Evolutionary conservation across 2,329 filamentous ascomycete genomes (phyloP).

Genomic region (Xenosphaeropsis pyriputrescens): DNA sequence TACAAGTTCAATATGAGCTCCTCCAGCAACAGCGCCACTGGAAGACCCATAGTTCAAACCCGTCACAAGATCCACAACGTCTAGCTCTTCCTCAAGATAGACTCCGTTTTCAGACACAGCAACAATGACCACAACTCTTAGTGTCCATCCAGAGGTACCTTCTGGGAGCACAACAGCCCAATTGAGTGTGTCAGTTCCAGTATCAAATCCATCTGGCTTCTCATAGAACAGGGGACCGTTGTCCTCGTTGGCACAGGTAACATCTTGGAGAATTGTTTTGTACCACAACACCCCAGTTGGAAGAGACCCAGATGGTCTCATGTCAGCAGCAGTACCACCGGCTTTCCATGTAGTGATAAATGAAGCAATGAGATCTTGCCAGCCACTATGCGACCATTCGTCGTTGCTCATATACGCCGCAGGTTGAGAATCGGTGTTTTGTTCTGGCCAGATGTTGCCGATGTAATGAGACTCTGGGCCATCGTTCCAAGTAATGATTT

Average conservation of each 20-base stretch:
- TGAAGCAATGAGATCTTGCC: conserved; percentile 13
- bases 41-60: not conserved
- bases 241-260: not conserved
- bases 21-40: not conserved
- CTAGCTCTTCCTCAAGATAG: not conserved
- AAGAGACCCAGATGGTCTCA: not conserved
- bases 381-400: conserved; percentile 11
- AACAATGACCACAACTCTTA: not conserved
- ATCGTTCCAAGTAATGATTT: conserved; percentile 22
- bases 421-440: conserved; percentile 9
- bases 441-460: conserved; percentile 16
- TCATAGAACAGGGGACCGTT: not conserved
- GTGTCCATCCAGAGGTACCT: not conserved
- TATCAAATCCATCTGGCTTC: not conserved
- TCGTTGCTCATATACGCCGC: conserved; percentile 16
- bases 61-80: not conserved
- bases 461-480: conserved; percentile 22
- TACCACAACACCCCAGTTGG: conserved; percentile 3
- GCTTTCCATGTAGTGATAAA: conserved; percentile 20
- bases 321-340: not conserved
- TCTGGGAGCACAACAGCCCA: not conserved
- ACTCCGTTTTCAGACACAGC: no score
- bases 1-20: not conserved
- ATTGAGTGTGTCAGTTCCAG: not conserved
- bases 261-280: not conserved